Evolutionary conservation across 208 protist species (phyloP).

Genomic region (Trypanosoma caninum): DNA sequence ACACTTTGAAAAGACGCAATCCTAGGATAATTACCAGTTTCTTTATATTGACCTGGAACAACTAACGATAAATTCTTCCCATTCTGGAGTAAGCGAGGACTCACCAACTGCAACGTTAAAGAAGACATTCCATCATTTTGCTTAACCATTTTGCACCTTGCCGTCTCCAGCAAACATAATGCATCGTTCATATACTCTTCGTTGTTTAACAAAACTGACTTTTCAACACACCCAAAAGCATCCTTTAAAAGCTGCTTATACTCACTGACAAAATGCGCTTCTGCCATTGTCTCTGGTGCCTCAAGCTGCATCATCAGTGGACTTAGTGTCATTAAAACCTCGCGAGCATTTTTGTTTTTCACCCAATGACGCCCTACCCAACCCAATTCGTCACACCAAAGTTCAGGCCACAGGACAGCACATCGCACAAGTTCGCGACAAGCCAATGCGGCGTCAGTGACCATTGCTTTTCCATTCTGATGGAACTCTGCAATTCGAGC

Average conservation of each 20-base stretch:
- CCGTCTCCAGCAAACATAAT: slow-evolving; percentile 95
- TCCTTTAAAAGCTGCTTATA: slow-evolving; percentile 66
- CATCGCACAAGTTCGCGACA: slow-evolving; percentile 97
- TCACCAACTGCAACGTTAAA: slow-evolving; percentile 96
- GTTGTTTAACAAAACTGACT: slow-evolving; percentile 60
- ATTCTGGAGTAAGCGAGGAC: slow-evolving; percentile 72
- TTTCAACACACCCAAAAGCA: slow-evolving; percentile 80
- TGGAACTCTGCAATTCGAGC: slow-evolving; percentile 73
- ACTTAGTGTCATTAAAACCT: slow-evolving; percentile 91
- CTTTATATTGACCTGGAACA: slow-evolving; percentile 97
- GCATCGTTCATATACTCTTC: slow-evolving; percentile 93
- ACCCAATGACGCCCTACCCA: slow-evolving; percentile 95
- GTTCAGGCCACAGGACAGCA: slow-evolving; percentile 97
- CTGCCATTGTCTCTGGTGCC: slow-evolving; percentile 90
- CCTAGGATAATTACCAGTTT: slow-evolving; percentile 63
- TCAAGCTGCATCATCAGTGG: slow-evolving; percentile 95
- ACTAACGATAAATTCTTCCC: slow-evolving; percentile 95
- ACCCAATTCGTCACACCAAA: slow-evolving; percentile 95
- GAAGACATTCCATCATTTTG: slow-evolving; percentile 95
- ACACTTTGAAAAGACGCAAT: slow-evolving; percentile 81
- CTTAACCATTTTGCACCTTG: slow-evolving; percentile 95
- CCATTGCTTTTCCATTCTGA: slow-evolving; percentile 81
- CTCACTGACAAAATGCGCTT: slow-evolving; percentile 93
- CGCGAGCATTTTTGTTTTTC: slow-evolving; percentile 92
- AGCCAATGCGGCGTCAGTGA: slow-evolving; percentile 96